Evolutionary conservation across 2,329 filamentous ascomycete genomes (phyloP).

Genomic region (Paraconiothyrium brasiliense): DNA sequence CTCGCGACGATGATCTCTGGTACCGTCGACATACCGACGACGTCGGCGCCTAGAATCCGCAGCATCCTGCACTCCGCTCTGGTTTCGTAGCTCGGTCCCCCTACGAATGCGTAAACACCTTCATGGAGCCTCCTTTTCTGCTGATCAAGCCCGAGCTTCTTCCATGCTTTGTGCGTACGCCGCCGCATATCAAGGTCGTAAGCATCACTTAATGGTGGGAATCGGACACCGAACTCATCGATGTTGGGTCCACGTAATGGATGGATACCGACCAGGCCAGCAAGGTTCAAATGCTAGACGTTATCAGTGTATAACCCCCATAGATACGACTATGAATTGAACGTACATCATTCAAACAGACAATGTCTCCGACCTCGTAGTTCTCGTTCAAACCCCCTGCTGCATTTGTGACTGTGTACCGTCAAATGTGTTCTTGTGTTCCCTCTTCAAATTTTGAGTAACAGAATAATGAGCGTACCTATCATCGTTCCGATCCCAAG

Average conservation of each 20-base stretch:
- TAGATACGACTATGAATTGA: neutral
- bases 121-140: slow-evolving; percentile 66
- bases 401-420: slow-evolving; percentile 68
- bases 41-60: slow-evolving; percentile 68
- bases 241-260: slow-evolving; percentile 70
- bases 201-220: slow-evolving; percentile 71
- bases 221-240: slow-evolving; percentile 69
- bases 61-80: slow-evolving; percentile 72
- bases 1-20: slow-evolving; percentile 73
- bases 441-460: neutral
- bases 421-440: slow-evolving; percentile 24
- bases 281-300: slow-evolving; percentile 68
- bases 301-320: slow-evolving; percentile 20
- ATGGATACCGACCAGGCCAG: slow-evolving; percentile 68
- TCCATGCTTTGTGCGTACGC: slow-evolving; percentile 66
- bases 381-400: slow-evolving; percentile 71
- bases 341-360: slow-evolving; percentile 70
- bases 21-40: slow-evolving; percentile 77
- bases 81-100: slow-evolving; percentile 72
- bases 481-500: slow-evolving; percentile 69
- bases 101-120: slow-evolving; percentile 72
- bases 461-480: slow-evolving; percentile 48
- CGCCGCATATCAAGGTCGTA: slow-evolving; percentile 70
- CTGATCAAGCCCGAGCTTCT: slow-evolving; percentile 57
- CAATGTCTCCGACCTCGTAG: slow-evolving; percentile 71